Percentiles rank a stretch among this genome's conserved stretches.
Evolutionary conservation across 2,329 filamentous ascomycete genomes (phyloP).

Genomic region (Fusarium xylarioides): DNA sequence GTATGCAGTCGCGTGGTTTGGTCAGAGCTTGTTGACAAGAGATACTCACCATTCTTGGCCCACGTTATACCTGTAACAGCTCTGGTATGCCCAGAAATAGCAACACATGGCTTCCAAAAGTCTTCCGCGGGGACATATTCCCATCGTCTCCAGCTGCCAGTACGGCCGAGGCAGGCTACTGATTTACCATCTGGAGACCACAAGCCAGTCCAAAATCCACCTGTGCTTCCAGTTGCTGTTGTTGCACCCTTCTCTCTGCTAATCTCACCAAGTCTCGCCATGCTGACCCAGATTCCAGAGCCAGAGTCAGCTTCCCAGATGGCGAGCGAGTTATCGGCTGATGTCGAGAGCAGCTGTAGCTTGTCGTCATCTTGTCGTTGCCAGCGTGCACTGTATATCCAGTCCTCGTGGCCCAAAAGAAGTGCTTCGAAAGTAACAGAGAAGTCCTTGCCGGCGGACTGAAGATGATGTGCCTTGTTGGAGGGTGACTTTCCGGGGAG

Average conservation of each 20-base stretch:
- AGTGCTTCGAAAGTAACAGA: constrained; percentile 93
- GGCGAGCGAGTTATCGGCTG: constrained; percentile 92
- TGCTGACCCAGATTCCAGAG: constrained; percentile 92
- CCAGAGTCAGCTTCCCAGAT: constrained; percentile 88
- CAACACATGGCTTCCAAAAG: constrained; percentile 79
- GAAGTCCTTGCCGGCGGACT: constrained; percentile 68
- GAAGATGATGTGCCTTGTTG: constrained; percentile 87
- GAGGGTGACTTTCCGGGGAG: constrained; percentile 77
- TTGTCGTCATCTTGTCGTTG: constrained; percentile 60
- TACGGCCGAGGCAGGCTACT: constrained; percentile 85
- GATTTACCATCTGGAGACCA: constrained; percentile 83
- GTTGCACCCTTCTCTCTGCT: constrained; percentile 95
- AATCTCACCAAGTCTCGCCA: constrained; percentile 87
- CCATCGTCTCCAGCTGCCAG: constrained; percentile 94
- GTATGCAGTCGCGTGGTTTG: constrained; percentile 92
- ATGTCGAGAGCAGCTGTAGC: constrained; percentile 84
- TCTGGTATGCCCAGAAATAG: constrained; percentile 84
- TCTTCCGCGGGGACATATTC: constrained; percentile 67
- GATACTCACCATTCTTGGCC: constrained; percentile 82
- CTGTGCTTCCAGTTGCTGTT: constrained; percentile 93
- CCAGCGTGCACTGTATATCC: constrained; percentile 94
- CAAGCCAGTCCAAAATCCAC: constrained; percentile 94
- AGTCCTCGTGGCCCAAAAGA: constrained; percentile 94
- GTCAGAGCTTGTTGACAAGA: constrained; percentile 89
- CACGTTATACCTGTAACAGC: constrained; percentile 85